Conservation (phyloP, 169 alveolate species). For the Cryptosporidium xiaoi region DNA sequence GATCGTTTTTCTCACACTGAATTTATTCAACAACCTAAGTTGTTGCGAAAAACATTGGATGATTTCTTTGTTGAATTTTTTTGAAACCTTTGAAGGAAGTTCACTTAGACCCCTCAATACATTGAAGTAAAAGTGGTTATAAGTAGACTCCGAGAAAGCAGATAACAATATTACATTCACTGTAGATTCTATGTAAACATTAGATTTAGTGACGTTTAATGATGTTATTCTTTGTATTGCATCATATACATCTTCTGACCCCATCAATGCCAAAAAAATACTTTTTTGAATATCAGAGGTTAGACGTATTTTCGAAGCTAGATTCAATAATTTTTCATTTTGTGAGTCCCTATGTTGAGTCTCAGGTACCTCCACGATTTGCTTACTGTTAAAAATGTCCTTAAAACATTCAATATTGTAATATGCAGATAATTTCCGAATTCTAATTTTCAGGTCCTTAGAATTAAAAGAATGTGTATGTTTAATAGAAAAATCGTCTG, state of each 20-base stretch:
- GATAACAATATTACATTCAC: constrained; percentile 42
- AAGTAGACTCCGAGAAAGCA: constrained; percentile 24
- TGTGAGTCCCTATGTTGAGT: not conserved
- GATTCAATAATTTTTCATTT: not conserved
- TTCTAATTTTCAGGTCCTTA: not conserved
- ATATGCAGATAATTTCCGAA: not conserved
- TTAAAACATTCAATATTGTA: not conserved
- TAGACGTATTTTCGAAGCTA: constrained; percentile 56
- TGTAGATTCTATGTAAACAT: constrained; percentile 7
- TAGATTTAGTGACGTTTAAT: constrained; percentile 23
- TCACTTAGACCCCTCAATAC: constrained; percentile 24
- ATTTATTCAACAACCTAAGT: constrained; percentile 18
- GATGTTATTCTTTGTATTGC: constrained; percentile 49
- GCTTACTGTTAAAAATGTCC: not conserved
- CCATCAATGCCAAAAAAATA: constrained; percentile 60
- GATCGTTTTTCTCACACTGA: constrained; percentile 26
- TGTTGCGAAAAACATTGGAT: constrained; percentile 21
- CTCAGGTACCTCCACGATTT: not conserved
- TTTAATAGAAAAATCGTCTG: not conserved
- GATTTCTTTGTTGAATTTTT: constrained; percentile 35
- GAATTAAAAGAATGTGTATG: not conserved
- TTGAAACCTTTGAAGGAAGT: constrained; percentile 41
- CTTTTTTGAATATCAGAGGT: constrained; percentile 67
- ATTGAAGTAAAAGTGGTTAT: constrained; percentile 39
- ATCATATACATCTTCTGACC: constrained; percentile 37